Evolutionary conservation across 2,329 filamentous ascomycete species (phyloP).

Genomic region (Alternaria solani): DNA sequence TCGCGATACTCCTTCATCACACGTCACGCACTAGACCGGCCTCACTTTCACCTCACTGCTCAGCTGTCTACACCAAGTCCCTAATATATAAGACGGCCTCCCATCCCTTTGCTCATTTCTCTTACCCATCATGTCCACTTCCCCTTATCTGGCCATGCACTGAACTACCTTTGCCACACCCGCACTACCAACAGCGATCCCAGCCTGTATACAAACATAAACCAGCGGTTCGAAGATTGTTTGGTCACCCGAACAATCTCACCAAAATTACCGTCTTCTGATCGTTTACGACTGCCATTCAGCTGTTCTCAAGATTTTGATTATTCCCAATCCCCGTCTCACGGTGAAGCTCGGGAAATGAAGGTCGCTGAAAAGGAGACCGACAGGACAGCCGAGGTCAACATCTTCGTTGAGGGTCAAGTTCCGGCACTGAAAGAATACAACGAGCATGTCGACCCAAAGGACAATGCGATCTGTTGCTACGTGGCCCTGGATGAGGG

Average conservation of each 20-base stretch:
- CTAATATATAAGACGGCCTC: neutral
- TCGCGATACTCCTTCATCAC: neutral
- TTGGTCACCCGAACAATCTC: too few species aligned
- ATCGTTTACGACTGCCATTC: neutral
- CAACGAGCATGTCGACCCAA: slow-evolving; percentile 35
- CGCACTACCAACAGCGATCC: neutral
- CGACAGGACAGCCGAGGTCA: slow-evolving; percentile 45
- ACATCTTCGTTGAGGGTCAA: slow-evolving; percentile 35
- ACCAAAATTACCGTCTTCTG: neutral
- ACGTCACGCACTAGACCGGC: neutral
- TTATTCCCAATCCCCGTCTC: too few species aligned
- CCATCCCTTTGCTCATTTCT: neutral
- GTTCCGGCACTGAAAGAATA: slow-evolving; percentile 44
- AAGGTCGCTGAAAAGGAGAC: slow-evolving; percentile 46
- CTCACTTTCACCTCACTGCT: neutral
- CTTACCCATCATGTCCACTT: neutral
- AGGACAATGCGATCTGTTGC: slow-evolving; percentile 43
- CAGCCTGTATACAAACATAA: neutral
- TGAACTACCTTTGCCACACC: neutral
- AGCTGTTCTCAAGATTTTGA: too few species aligned
- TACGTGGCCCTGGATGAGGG: slow-evolving; percentile 48
- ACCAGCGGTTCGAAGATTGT: neutral
- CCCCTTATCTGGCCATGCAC: neutral
- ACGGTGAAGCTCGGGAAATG: slow-evolving; percentile 40
- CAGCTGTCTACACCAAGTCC: neutral